Evolutionary conservation across 768 basidiomycete species (phyloP), one percentile per base, ranked within the genome.

Genomic region (Leccinum incarnatum): DNA sequence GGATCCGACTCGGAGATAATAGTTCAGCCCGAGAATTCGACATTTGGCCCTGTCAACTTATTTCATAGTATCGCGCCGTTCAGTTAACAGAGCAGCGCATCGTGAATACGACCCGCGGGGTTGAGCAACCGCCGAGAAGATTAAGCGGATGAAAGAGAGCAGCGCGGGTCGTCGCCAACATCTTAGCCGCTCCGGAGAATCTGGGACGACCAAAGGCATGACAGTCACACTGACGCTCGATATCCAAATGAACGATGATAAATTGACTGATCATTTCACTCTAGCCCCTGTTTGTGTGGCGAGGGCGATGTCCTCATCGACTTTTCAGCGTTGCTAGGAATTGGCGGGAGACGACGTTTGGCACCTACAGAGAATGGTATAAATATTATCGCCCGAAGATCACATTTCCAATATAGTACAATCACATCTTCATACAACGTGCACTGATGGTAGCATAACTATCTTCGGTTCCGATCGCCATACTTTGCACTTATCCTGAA

Each of bases 131-230:
- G 27, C 27, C 27, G 27, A 27, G 29, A 29, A 29, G 29, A 29
- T 82, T 14, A 79, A 82, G 62, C 75, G 81, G 12, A 77, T 77
- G 48, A 83, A 85, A 65, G 85, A 86, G 53, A 83, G 82, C 61
- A 81, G 83, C 7, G 77, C 75, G 29, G 80, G 29, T 84, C 15
- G 83, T 82, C 3, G 81, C 73, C 36, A 80, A 76, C 57, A 65
- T 81, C 47, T 56, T 82, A 56, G 56, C 69, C 12, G 61, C 69
- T 0, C 65, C 74, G 4, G 77, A 77, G 30, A 53, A n/a, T 15
- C 1, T 29, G 29, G 27, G 27, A 27, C 27, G 27, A 27, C 27
- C 27, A 27, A 27, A 0, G 27, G 27, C 27, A 27, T 8, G 27
- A 2, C 27, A 27, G 7, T 29, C 27, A 29, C 27, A 29, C 27